Percentiles rank a stretch among this genome's conserved stretches.
phyloP scores from a whole-genome alignment of 2,329 filamentous ascomycete genomes.

The Colletotrichum siamense region DNA sequence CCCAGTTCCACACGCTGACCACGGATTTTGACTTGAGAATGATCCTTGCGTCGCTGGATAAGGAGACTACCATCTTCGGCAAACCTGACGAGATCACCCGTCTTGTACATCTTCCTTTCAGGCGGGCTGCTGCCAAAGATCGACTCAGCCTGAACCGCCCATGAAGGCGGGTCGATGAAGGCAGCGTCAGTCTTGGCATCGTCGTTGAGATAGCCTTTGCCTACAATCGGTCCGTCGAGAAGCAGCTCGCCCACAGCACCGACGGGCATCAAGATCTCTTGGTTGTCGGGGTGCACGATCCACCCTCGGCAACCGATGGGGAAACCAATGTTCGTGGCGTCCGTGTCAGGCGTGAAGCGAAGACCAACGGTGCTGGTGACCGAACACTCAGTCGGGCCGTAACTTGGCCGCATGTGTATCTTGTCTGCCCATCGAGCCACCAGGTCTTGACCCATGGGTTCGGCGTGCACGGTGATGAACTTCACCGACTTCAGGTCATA shows the following conservation, averaged over 20 bases:
- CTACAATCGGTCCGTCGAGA: constrained; percentile 3
- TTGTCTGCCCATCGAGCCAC: constrained; percentile 25
- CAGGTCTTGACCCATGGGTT: constrained; percentile 28
- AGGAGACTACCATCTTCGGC: constrained; percentile 14
- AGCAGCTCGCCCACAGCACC: constrained; percentile 15
- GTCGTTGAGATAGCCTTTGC: constrained; percentile 9
- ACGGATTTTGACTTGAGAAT: constrained; percentile 25
- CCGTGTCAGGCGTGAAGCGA: background rate
- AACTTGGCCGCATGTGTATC: constrained; percentile 27
- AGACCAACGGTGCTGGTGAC: constrained; percentile 36
- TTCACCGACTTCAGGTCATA: constrained; percentile 38
- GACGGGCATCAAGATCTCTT: background rate
- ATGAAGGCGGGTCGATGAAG: background rate
- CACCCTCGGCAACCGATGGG: constrained; percentile 28
- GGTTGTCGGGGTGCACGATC: constrained; percentile 28
- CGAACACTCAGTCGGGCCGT: constrained; percentile 31
- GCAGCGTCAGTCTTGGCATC: background rate
- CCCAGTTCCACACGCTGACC: constrained; percentile 13
- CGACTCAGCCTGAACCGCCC: background rate
- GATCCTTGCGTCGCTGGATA: constrained; percentile 23
- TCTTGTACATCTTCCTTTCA: constrained; percentile 15
- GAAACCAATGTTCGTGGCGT: constrained; percentile 25
- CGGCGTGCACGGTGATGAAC: constrained; percentile 37
- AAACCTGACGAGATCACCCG: constrained; percentile 13
- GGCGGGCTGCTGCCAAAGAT: background rate